phyloP scores from a whole-genome alignment of 2,329 filamentous ascomycete genomes.

The Rugonectria rugulosa region DNA sequence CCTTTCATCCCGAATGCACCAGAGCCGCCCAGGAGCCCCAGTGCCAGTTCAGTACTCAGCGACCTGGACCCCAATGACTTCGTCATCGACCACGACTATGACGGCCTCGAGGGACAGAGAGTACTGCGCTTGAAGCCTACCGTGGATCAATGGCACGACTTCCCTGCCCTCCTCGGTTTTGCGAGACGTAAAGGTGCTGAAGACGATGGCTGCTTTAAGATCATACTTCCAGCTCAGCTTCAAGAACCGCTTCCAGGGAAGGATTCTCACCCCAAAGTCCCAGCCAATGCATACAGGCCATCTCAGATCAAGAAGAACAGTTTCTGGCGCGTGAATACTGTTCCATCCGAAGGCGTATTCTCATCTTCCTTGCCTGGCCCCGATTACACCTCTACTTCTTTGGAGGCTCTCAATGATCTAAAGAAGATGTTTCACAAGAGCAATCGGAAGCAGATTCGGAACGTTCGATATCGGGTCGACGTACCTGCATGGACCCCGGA shows the following conservation, averaged over 20 bases:
- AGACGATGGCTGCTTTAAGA: slow-evolving; percentile 49
- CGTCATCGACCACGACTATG: slow-evolving; percentile 43
- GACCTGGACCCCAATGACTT: slow-evolving; percentile 28
- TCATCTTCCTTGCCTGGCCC: slow-evolving; percentile 34
- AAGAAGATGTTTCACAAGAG: slow-evolving; percentile 47
- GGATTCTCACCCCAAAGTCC: slow-evolving; percentile 35
- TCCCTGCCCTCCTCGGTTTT: slow-evolving; percentile 45
- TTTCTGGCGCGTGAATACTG: slow-evolving; percentile 48
- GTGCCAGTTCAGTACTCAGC: slow-evolving; percentile 37
- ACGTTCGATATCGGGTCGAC: slow-evolving; percentile 48
- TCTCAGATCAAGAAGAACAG: slow-evolving; percentile 45
- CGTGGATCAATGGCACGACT: slow-evolving; percentile 46
- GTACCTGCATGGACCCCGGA: slow-evolving; percentile 48
- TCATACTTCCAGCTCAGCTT: slow-evolving; percentile 43
- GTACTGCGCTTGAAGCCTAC: slow-evolving; percentile 47
- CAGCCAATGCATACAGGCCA: slow-evolving; percentile 48
- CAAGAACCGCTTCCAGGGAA: slow-evolving; percentile 44
- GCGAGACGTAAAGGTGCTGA: slow-evolving; percentile 42
- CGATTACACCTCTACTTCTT: slow-evolving; percentile 36
- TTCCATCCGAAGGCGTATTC: slow-evolving; percentile 44
- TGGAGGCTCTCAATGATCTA: slow-evolving; percentile 43
- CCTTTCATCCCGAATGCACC: slow-evolving; percentile 6
- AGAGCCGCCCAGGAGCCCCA: slow-evolving; percentile 19
- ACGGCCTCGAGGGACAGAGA: slow-evolving; percentile 40
- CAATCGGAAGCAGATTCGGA: slow-evolving; percentile 46